Evolutionary conservation across 768 basidiomycete species (phyloP).

Genomic region (Boletus barrowsii): DNA sequence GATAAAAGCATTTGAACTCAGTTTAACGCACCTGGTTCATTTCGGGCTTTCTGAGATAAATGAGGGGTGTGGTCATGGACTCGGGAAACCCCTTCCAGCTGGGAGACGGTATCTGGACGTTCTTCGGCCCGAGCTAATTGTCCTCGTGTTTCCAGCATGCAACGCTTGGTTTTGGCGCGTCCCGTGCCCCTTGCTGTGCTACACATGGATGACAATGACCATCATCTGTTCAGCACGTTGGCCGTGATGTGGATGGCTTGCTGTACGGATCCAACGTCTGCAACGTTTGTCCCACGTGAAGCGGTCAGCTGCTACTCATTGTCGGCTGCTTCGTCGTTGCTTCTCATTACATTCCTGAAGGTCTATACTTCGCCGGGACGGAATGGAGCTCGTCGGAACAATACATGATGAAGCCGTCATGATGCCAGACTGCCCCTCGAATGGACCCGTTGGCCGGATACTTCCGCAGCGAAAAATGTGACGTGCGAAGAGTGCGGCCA

Average conservation of each 20-base stretch:
- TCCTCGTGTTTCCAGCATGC: constrained; percentile 31
- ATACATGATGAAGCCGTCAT: not conserved
- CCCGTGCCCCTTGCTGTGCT: constrained; percentile 9
- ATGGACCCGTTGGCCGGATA: not conserved
- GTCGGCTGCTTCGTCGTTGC: too few relatives aligned
- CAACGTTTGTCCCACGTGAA: not conserved
- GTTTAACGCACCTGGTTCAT: constrained; percentile 16
- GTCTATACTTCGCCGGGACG: not conserved
- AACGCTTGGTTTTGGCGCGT: not conserved
- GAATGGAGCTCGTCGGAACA: not conserved
- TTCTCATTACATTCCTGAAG: not conserved
- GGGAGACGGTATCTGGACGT: constrained; percentile 1
- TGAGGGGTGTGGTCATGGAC: constrained; percentile 5
- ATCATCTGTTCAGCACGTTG: constrained; percentile 7
- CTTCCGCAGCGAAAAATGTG: constrained; percentile 1
- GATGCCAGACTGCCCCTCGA: too few relatives aligned
- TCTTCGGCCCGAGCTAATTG: constrained; percentile 17
- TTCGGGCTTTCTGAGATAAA: constrained; percentile 27
- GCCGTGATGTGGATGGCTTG: constrained; percentile 2
- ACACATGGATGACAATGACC: not conserved
- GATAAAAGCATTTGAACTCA: constrained; percentile 24
- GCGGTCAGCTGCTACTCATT: too few relatives aligned
- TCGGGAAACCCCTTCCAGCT: constrained; percentile 13
- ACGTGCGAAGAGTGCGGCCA: constrained; percentile 3
- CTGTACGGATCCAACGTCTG: not conserved